A percentile compares a stretch with the other conserved stretches of the same genome.
phyloP scores from a whole-genome alignment of 2,329 filamentous ascomycete genomes.

The Aureobasidium musti region DNA sequence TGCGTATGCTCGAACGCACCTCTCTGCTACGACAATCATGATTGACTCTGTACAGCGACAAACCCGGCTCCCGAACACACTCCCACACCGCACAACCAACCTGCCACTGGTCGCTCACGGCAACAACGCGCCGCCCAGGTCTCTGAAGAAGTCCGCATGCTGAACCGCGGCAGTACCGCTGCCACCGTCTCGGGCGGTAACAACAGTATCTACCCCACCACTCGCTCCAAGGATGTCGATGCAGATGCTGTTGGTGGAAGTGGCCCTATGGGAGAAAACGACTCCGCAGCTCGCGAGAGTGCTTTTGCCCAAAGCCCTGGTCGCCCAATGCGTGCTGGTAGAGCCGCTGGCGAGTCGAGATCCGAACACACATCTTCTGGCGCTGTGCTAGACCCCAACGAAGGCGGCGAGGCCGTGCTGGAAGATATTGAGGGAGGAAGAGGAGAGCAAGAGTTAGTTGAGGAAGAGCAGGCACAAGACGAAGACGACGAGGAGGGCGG shows the following conservation, averaged over 20 bases:
- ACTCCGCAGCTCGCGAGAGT: constrained; percentile 33
- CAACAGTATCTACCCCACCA: constrained; percentile 18
- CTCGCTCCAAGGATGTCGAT: constrained; percentile 22
- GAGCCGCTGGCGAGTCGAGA: constrained; percentile 12
- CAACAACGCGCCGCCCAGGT: constrained; percentile 37
- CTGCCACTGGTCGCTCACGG: constrained; percentile 31
- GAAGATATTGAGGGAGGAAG: neutral
- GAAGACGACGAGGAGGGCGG: constrained; percentile 22
- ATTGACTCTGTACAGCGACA: constrained; percentile 5
- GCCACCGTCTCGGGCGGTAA: constrained; percentile 27
- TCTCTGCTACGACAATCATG: neutral
- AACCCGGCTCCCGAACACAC: constrained; percentile 27
- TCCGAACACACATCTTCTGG: constrained; percentile 27
- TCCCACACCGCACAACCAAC: constrained; percentile 22
- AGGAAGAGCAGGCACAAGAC: constrained; percentile 1
- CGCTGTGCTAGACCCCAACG: constrained; percentile 26
- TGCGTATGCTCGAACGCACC: constrained; percentile 1
- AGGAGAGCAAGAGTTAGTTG: neutral
- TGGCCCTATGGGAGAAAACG: constrained; percentile 36
- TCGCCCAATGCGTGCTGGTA: constrained; percentile 10
- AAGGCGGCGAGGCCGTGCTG: constrained; percentile 31
- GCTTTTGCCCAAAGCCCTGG: constrained; percentile 33
- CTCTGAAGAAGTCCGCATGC: constrained; percentile 36
- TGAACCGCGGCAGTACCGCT: constrained; percentile 33
- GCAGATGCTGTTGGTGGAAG: constrained; percentile 29